Evolutionary conservation across 345 rosid species (phyloP).

Genomic region (Lepidium sativum): DNA sequence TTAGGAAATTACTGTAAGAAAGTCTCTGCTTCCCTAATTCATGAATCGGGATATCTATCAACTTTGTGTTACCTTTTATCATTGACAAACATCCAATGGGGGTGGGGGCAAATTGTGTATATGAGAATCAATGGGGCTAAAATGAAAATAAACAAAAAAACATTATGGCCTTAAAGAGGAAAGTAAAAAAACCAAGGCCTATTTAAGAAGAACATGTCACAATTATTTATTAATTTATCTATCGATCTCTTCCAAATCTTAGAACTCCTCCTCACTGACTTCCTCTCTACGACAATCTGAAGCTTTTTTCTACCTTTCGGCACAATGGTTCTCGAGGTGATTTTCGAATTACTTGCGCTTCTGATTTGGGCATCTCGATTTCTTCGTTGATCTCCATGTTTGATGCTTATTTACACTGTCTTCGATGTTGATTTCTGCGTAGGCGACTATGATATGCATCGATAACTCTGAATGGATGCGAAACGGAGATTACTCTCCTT

Average conservation of each 20-base stretch:
- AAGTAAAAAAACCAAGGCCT: neutral
- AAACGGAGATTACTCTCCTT: slow-evolving; percentile 70
- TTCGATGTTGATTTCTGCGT: neutral
- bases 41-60: neutral
- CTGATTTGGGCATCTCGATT: neutral
- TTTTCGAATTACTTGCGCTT: neutral
- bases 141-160: neutral
- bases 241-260: neutral
- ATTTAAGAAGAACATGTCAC: neutral
- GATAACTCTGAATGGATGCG: slow-evolving; percentile 93
- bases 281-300: slow-evolving; percentile 17
- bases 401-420: neutral
- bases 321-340: slow-evolving; percentile 72
- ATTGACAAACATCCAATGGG: neutral
- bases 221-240: neutral
- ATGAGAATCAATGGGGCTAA: neutral
- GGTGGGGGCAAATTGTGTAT: neutral
- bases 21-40: neutral
- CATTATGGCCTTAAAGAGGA: neutral
- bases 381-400: neutral
- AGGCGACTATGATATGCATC: slow-evolving; percentile 85
- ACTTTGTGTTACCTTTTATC: neutral
- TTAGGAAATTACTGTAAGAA: neutral
- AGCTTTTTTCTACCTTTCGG: neutral
- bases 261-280: slow-evolving; percentile 1